These are phyloP conservation scores for Candida multigemmis DNA, from an alignment of 805 yeast genomes.

Conservation along the genomic window DNA sequence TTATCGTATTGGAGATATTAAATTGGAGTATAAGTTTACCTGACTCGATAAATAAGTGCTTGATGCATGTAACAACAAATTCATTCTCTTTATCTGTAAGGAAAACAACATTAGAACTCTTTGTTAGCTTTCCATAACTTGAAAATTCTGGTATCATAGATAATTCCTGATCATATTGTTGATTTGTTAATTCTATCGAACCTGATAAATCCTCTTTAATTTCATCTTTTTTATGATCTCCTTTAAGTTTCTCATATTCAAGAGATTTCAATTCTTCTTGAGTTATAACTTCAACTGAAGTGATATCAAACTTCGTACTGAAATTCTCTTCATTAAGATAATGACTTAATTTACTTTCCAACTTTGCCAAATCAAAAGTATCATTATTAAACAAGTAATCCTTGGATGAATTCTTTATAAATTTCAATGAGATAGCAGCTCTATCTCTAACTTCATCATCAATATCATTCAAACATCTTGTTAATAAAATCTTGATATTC, in stretches of 20 bases:
- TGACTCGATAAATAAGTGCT: slow-evolving; percentile 65
- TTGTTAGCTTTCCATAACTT: slow-evolving; percentile 65
- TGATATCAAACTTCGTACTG: slow-evolving; percentile 58
- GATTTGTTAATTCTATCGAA: slow-evolving; percentile 31
- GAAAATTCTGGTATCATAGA: slow-evolving; percentile 64
- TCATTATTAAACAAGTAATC: slow-evolving; percentile 56
- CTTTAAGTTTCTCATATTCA: slow-evolving; percentile 41
- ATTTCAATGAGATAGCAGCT: slow-evolving; percentile 76
- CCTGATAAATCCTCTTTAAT: slow-evolving; percentile 5
- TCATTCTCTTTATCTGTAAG: slow-evolving; percentile 92
- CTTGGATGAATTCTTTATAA: slow-evolving; percentile 34
- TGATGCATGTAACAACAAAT: slow-evolving; percentile 76
- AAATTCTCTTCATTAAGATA: slow-evolving; percentile 57
- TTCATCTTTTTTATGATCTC: slow-evolving; percentile 9
- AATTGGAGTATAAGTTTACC: slow-evolving; percentile 65
- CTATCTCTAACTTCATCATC: slow-evolving; percentile 98
- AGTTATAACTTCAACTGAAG: slow-evolving; percentile 54
- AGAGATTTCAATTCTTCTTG: slow-evolving; percentile 62
- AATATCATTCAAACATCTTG: slow-evolving; percentile 76
- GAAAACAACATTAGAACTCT: slow-evolving; percentile 54
- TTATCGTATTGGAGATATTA: slow-evolving; percentile 76
- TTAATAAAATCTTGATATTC: slow-evolving; percentile 67
- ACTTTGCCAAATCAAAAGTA: slow-evolving; percentile 62
- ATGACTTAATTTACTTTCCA: slow-evolving; percentile 68
- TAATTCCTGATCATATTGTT: slow-evolving; percentile 64